Percentiles rank a stretch among this genome's conserved stretches.
These are phyloP conservation scores for Coniochaeta sp. DNA, from an alignment of 2,329 filamentous ascomycete genomes.

Conservation along the genomic window DNA sequence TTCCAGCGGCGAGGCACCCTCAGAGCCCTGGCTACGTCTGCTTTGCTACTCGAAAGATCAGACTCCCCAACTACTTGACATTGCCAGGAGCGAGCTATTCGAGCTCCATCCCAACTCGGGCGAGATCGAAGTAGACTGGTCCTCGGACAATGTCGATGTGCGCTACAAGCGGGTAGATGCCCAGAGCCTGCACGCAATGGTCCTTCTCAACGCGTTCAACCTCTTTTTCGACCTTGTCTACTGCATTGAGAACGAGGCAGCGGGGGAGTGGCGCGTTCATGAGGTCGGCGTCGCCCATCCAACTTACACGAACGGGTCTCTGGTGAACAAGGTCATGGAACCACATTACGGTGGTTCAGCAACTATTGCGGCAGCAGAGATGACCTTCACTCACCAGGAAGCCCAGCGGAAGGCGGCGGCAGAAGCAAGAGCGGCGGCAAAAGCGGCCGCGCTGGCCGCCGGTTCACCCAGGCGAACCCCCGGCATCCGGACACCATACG, in stretches of 20 bases:
- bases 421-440: constrained; percentile 15
- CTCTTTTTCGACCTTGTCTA: constrained; percentile 63
- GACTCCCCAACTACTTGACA: constrained; percentile 49
- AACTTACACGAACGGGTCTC: constrained; percentile 23
- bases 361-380: constrained; percentile 55
- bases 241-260: constrained; percentile 54
- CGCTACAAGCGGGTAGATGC: constrained; percentile 63
- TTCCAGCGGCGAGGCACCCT: too few relatives aligned
- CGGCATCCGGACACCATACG: too few relatives aligned
- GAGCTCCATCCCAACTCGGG: constrained; percentile 78
- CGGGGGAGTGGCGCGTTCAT: constrained; percentile 62
- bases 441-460: too few relatives aligned
- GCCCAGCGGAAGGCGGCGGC: constrained; percentile 17
- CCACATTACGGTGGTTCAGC: constrained; percentile 41
- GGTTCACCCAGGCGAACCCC: too few relatives aligned
- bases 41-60: constrained; percentile 60
- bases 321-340: constrained; percentile 32
- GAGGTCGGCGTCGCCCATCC: constrained; percentile 53
- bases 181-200: constrained; percentile 66
- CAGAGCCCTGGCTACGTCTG: constrained; percentile 67
- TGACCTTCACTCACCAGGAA: constrained; percentile 46
- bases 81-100: constrained; percentile 55
- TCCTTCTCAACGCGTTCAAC: constrained; percentile 51
- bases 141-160: constrained; percentile 50
- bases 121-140: constrained; percentile 67